Base-by-base conservation (phyloP, 2,329 filamentous ascomycete species). In the Trichoderma breve region DNA sequence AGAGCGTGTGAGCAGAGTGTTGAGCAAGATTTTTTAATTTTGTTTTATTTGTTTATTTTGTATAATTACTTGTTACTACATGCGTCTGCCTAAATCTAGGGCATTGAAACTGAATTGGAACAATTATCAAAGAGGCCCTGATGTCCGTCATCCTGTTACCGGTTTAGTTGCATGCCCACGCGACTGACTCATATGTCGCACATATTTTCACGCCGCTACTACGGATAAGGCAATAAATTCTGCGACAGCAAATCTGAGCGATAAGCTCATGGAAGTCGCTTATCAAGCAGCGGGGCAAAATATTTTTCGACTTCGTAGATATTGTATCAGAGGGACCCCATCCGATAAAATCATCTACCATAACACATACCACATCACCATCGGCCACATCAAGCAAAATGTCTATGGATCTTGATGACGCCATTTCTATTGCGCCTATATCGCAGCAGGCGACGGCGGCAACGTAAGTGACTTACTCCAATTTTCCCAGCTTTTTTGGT, bases 1-100 rank as follows among this genome's bases (percentile, higher is more conserved):
- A 2, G 88, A 88, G 36, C 83, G 86, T 69, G 87, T 91, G 9
- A 86, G 87, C 76, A 85, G 87, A 75, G 87, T 91, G 57, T 78
- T 91, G 74, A 90, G 87, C 82, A 90, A 89, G 81, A 91, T 91
- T 74, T 91, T 92, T 76, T 91, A 77, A 12, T 62, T 24, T 30
- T 11, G 21, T 15, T 39, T 43, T 21, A 51, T 51, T 60, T 39
- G 15, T 18, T 65, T 36, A 4, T 21, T 32, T 14, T 71, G 12
- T 28, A n/a, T 30, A 6, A 47, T 32, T 51, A 51, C 15, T 43
- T 43, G 6, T 30, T 14, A 21, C 7, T 11, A 5, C 9, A 12
- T n/a, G 18, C 30, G 9, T n/a, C 26, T 43, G 21, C 15, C 11
- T 47, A 21, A 12, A n/a, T 51, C 26, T 15, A 51, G 4, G 43